Base-by-base conservation (phyloP, 2,329 filamentous ascomycete genomes). In the Calonectria honghensis region DNA sequence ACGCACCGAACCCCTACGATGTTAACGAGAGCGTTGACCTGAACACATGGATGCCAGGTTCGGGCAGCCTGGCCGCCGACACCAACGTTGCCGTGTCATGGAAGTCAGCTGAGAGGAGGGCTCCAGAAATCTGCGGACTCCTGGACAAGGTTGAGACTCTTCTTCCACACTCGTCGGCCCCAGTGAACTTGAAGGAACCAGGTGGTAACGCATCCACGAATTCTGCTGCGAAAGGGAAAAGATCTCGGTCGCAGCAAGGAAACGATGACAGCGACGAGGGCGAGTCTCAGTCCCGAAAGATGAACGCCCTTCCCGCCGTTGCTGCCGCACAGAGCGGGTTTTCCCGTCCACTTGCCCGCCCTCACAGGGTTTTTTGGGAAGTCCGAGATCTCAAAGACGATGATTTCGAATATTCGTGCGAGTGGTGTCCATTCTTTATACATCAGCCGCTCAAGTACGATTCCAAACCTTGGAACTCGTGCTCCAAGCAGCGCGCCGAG, bases 401-500 rank as follows among this genome's bases (percentile, higher is more conserved):
- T 7, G 72, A 73, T n/a, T 73, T 73, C n/a, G 72, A 73, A 29
- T n/a, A 29, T 27, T 61, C 50, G 1, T 70, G 59, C 27, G 72
- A 73, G 41, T 70, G 39, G 39, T 73, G 72, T 18, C 39, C 51
- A 1, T 73, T n/a, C n/a, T n/a, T n/a, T n/a, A n/a, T 70, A n/a
- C 31, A 70, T 5, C 67, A 73, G 27, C 72, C 72, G 7, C 29
- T 50, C 20, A 61, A 61, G 16, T 66, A 51, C 41, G 54, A 61
- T 27, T 29, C 31, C 6, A 70, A 73, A 14, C 72, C 72, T 7
- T 73, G 59, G 59, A 73, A 27, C 20, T 73, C 72, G 24, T 73
- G 72, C 20, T n/a, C 18, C 1, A 73, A 73, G 20, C 59, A 50
- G 10, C 39, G 67, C 20, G 67, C 72, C 6, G 79, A 78, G 64